Evolutionary conservation across 2,329 filamentous ascomycete genomes (phyloP), one percentile per base, ranked within the genome.

Genomic region (Sordariomycetes sp.): DNA sequence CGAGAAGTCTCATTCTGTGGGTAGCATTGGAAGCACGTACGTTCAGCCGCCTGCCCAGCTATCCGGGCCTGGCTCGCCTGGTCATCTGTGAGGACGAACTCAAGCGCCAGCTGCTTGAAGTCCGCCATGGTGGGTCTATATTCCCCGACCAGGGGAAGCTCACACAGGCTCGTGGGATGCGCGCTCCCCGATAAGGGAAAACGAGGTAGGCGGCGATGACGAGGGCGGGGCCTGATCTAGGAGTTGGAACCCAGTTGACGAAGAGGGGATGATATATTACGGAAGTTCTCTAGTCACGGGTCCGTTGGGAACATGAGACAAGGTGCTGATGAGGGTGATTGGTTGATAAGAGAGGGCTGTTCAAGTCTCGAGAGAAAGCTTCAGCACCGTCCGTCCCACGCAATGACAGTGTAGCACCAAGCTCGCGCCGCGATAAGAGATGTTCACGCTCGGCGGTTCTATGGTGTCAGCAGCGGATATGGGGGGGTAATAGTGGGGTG

Each of bases 11-110:
- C 7, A 48, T 20, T 3, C 2, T 8, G 12, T 22, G n/a, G 15
- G 42, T 12, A 17, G 22, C 5, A 22, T 48, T n/a, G 42, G 42
- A 8, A 22, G 6, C 25, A 60, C 64, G 22, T 60, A 74, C 73
- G 72, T 61, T 66, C 65, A 22, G 77, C 76, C n/a, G 77, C 74
- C 54, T 73, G 71, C 55, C 73, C 67, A 34, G 74, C 70, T 59
- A 79, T 70, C 35, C 61, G 65, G 17, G 64, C 67, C 60, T 72
- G 68, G 58, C 67, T 69, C 42, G 68, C 66, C 58, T 73, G 70
- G 58, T 77, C 71, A 57, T 80, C 77, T 10, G 75, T 70, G 48
- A 81, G 74, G 59, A 81, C 77, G 65, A 76, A 81, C 61, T 78
- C 73, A 57, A 80, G 68, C 36, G 78, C 78, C 61, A 79, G 72